phyloP scores from a whole-genome alignment of 495 filamentous ascomycete species.

The Apodospora peruviana region DNA sequence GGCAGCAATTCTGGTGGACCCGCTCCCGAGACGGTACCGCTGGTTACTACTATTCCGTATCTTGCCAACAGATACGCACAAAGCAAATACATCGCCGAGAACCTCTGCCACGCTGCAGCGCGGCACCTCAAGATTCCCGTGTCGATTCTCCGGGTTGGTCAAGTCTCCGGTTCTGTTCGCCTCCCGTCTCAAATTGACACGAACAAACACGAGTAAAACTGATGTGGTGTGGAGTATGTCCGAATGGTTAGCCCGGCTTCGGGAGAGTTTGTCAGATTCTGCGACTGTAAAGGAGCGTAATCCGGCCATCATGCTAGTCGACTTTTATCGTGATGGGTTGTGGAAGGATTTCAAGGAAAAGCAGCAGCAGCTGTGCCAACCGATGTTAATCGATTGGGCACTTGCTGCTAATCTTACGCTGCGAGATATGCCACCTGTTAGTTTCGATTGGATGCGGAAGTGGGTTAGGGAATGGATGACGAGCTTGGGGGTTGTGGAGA shows the following conservation, averaged over 20 bases:
- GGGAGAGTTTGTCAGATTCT: neutral
- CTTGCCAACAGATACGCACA: neutral
- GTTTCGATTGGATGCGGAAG: neutral
- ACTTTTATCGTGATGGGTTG: neutral
- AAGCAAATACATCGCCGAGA: neutral
- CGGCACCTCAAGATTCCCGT: neutral
- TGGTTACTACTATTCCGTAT: neutral
- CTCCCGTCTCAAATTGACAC: too few species aligned
- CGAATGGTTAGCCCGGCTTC: neutral
- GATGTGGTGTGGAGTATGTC: neutral
- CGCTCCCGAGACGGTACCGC: neutral
- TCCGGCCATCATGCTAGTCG: neutral
- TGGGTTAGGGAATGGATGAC: neutral
- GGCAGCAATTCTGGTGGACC: neutral
- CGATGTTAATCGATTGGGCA: neutral
- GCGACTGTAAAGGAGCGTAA: neutral
- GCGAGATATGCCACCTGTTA: neutral
- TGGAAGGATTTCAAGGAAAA: neutral
- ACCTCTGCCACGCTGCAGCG: neutral
- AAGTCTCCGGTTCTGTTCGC: neutral
- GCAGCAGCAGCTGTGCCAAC: neutral
- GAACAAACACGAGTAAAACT: neutral
- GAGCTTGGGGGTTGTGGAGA: too few species aligned
- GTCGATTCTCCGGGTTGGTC: neutral
- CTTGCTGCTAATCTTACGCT: neutral